Conservation (phyloP, 495 filamentous ascomycete genomes). For the Trichocladium uniseriatum region DNA sequence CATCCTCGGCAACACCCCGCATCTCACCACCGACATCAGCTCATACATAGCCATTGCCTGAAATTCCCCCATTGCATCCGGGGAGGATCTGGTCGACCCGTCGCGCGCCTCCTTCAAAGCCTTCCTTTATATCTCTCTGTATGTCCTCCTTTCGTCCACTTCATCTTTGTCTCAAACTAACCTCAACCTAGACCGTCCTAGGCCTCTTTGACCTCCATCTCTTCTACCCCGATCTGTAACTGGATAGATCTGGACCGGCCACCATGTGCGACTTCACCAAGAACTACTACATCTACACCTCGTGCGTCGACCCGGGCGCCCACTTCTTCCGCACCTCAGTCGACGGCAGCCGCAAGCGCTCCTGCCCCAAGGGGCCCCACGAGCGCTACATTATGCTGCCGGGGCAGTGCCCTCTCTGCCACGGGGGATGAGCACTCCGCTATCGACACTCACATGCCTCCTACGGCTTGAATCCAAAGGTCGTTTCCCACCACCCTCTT, state of each 20-base stretch:
- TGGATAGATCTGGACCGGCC: constrained; percentile 4
- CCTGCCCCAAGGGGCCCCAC: constrained; percentile 60
- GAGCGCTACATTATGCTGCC: constrained; percentile 63
- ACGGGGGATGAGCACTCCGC: constrained; percentile 34
- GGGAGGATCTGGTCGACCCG: constrained; percentile 5
- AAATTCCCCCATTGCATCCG: constrained; percentile 16
- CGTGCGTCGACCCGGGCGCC: constrained; percentile 53
- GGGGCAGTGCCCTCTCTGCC: constrained; percentile 57
- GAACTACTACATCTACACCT: constrained; percentile 69
- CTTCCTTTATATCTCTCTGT: constrained; percentile 9
- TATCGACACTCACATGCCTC: too few species aligned
- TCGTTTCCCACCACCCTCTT: too few species aligned
- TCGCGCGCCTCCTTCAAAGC: not conserved
- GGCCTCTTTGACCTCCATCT: not conserved
- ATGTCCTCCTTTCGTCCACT: not conserved
- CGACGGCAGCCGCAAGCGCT: constrained; percentile 52
- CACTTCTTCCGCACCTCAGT: constrained; percentile 60
- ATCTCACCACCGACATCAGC: not conserved
- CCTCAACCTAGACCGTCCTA: not conserved
- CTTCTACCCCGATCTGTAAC: not conserved
- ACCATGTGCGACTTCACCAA: constrained; percentile 72
- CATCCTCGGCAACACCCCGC: not conserved
- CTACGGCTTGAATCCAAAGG: too few species aligned
- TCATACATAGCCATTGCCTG: constrained; percentile 2
- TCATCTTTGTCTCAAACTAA: not conserved